Evolutionary conservation across 2,329 filamentous ascomycete genomes (phyloP), one percentile per base, ranked within the genome.

Genomic region (Cordyceps cateniannulata): DNA sequence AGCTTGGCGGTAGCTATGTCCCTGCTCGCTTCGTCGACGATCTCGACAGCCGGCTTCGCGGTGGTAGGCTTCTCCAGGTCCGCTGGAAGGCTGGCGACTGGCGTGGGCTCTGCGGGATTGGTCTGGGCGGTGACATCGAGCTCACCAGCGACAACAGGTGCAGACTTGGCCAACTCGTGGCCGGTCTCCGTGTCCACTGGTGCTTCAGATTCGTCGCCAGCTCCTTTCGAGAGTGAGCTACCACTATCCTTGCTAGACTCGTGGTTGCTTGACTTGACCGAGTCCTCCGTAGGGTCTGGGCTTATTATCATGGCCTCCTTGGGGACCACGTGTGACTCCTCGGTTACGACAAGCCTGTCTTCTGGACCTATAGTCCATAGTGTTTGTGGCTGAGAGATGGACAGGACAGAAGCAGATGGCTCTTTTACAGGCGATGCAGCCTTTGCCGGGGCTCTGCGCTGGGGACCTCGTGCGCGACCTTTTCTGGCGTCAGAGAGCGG

Each of bases 401-500:
- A 76, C 49, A 85, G 69, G 3, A 72, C 69, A n/a, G 75, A 71
- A 14, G 69, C 67, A n/a, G 69, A 50, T 3, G 68, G 60, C 51
- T 67, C 66, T 8, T 63, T 52, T 24, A 64, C 67, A 52, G 72
- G 71, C 38, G 69, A 66, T 8, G 69, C 67, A 6, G 72, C 65
- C 74, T 77, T 82, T 12, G 81, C 78, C 32, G 86, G 84, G 25
- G 89, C 85, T 70, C 92, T 83, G 66, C 92, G 84, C 66, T 91
- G 87, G 18, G 95, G 95, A 12, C 95, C 95, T 65, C 91, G 87
- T 24, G 95, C 95, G 66, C 95, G 84, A 25, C 92, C 86, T 77
- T 98, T 98, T 65, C 95, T 85, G 40, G 93, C 92, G 78, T 99
- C 95, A 24, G 82, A 81, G 27, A 99, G 78, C n/a, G 93, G 92